Evolutionary conservation across 2,329 filamentous ascomycete genomes (phyloP), one percentile per base, ranked within the genome.

Genomic region (Pseudogymnoascus pannorum): DNA sequence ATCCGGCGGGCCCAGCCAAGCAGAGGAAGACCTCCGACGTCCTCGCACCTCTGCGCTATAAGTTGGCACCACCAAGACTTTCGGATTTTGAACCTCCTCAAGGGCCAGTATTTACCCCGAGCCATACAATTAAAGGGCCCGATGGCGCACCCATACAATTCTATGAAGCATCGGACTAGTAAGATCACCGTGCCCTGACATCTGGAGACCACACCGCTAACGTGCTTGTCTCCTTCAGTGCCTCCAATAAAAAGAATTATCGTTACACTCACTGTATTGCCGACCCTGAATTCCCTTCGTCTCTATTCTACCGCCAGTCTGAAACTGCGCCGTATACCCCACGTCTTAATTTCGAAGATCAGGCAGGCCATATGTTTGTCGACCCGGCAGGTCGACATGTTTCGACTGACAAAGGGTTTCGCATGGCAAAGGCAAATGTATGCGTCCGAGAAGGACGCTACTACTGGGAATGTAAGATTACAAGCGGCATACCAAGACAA

Each of bases 401-500:
- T 60, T 96, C 90, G 0, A 96, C 94, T 12, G 87, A 93, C 67
- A 96, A 96, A 74, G 92, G 94, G 7, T 97, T 94, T 81, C 84
- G 95, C 63, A 94, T 93, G 80, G 88, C 89, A 2, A 85, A 93
- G 38, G 92, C 91, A 11, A 99, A 99, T 69, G 88, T 97, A 0
- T 91, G 89, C 22, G 89, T 92, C 4, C 82, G 94, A 51, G 90
- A 97, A 74, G 94, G 94, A 0, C 84, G 89, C 31, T 91, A 91
- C 79, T 99, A 95, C 74, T 99, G 92, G 80, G 94, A 99, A 75
- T 92, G 93, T 74, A 92, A 89, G 70, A 85, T 99, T 60, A 87
- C 92, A 8, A 85, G 87, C 66, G 94, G 94, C 35, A 86, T 90
- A 42, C 78, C 83, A 2, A 74, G 75, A 58, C 63, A 66, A 48